Percentiles rank a stretch among this genome's conserved stretches.
These are phyloP conservation scores for Heliocybe sulcata DNA, from an alignment of 1,284 basidiomycete genomes.

Conservation along the genomic window DNA sequence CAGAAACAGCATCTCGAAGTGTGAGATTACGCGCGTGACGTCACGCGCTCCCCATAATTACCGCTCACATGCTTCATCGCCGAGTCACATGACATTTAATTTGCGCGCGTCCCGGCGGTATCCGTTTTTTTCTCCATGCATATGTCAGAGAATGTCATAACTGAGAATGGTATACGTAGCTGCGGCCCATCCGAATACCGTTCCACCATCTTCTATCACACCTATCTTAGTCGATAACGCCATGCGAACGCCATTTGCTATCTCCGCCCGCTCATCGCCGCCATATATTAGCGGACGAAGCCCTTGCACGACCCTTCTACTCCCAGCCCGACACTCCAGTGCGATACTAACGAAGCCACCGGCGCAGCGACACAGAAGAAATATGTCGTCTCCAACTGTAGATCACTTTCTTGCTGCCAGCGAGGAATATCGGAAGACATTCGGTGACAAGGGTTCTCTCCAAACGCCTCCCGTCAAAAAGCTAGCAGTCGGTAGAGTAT, in stretches of 20 bases:
- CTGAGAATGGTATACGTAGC: too few species aligned
- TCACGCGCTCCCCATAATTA: not conserved
- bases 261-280: not conserved
- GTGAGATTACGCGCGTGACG: not conserved
- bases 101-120: not conserved
- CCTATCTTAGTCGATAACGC: not conserved
- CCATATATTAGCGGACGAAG: not conserved
- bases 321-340: not conserved
- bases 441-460: slow-evolving; percentile 36
- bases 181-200: not conserved
- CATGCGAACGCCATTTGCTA: not conserved
- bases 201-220: not conserved
- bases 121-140: not conserved
- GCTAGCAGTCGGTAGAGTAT: slow-evolving; percentile 32
- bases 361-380: not conserved
- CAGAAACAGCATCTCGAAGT: not conserved
- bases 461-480: slow-evolving; percentile 45
- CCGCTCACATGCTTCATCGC: not conserved
- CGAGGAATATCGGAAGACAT: slow-evolving; percentile 31
- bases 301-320: not conserved
- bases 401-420: slow-evolving; percentile 26
- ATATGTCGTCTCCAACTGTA: slow-evolving; percentile 16
- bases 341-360: not conserved
- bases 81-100: not conserved
- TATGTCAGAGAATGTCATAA: too few species aligned